phyloP scores from a whole-genome alignment of 1,284 basidiomycete species.

The Xerocomus minutiporus region DNA sequence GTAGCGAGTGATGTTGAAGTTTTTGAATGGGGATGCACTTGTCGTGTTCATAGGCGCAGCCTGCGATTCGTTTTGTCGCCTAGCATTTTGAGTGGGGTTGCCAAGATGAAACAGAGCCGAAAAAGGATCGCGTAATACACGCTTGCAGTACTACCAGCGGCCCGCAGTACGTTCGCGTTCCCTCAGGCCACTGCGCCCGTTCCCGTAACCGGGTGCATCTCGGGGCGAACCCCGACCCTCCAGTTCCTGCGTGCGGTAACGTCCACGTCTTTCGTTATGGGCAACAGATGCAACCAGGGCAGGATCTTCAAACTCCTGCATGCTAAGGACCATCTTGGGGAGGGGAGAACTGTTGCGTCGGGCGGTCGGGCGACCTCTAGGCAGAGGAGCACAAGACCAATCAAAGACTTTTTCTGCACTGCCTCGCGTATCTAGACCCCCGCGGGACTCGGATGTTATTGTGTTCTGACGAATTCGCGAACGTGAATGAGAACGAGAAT shows the following conservation, averaged over 20 bases:
- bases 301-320: conserved; percentile 34
- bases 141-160: conserved; percentile 25
- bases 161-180: conserved; percentile 44
- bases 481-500: conserved; percentile 34
- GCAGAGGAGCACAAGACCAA: conserved; percentile 33
- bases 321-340: conserved; percentile 38
- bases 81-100: conserved; percentile 11
- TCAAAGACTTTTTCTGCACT: conserved; percentile 38
- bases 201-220: conserved; percentile 50
- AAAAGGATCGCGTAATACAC: background rate
- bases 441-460: conserved; percentile 16
- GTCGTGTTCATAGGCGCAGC: conserved; percentile 26
- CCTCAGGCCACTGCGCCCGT: conserved; percentile 54
- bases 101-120: conserved; percentile 1
- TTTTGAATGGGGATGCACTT: conserved; percentile 27
- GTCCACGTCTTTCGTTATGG: conserved; percentile 39
- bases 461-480: conserved; percentile 24
- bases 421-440: conserved; percentile 31
- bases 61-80: conserved; percentile 22
- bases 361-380: conserved; percentile 42
- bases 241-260: conserved; percentile 45
- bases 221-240: conserved; percentile 37
- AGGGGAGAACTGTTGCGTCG: conserved; percentile 52
- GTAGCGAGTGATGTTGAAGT: conserved; percentile 21
- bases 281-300: conserved; percentile 22